Conservation (phyloP, 345 rosid species). For the Eucalyptus coolabah region DNA sequence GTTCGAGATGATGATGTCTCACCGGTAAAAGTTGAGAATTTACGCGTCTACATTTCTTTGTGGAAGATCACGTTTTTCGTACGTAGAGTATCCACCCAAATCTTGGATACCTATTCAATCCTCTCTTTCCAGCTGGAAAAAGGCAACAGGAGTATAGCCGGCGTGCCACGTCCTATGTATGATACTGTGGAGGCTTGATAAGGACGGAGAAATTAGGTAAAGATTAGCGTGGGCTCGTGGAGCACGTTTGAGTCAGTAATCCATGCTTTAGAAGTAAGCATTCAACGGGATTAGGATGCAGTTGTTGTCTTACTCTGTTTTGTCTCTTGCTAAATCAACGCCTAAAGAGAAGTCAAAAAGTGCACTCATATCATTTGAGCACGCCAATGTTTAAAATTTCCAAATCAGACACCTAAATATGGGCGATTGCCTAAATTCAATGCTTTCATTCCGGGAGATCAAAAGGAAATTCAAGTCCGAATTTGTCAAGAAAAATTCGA, state of each 20-base stretch:
- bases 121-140: neutral
- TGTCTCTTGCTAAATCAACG: neutral
- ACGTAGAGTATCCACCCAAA: neutral
- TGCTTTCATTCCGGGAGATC: neutral
- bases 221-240: neutral
- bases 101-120: neutral
- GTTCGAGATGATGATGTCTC: neutral
- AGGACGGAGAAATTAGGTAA: neutral
- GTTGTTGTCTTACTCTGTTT: neutral
- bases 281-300: neutral
- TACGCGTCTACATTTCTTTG: neutral
- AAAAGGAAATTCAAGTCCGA: neutral
- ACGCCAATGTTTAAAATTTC: neutral
- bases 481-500: neutral
- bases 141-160: neutral
- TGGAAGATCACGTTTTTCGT: neutral
- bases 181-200: neutral
- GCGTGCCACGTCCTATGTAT: neutral
- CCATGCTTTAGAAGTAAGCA: neutral
- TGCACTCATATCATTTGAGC: neutral
- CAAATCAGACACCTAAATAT: neutral
- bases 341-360: neutral
- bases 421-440: neutral
- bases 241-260: neutral
- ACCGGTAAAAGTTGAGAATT: neutral